These are phyloP conservation scores for Nannochloris sp. DNA, from an alignment of 139 green algal species.

Conservation along the genomic window DNA sequence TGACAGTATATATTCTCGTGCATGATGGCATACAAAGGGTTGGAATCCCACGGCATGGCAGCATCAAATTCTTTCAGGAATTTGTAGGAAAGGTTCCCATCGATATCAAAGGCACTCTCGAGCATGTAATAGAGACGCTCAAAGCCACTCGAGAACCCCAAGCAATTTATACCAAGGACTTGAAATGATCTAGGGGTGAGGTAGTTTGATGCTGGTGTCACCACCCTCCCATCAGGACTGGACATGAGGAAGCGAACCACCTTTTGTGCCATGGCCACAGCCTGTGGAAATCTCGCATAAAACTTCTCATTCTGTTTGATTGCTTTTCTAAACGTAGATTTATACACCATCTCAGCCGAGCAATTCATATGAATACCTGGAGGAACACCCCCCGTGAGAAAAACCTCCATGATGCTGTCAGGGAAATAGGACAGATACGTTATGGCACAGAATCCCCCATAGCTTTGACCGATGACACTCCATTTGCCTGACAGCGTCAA, in stretches of 20 bases:
- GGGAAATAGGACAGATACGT: constrained; percentile 77
- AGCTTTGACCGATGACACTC: constrained; percentile 85
- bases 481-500: constrained; percentile 54
- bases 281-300: constrained; percentile 62
- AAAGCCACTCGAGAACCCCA: constrained; percentile 63
- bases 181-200: constrained; percentile 73
- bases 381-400: constrained; percentile 73
- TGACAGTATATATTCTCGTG: constrained; percentile 97
- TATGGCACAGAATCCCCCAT: constrained; percentile 87
- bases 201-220: constrained; percentile 50
- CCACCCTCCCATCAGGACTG: constrained; percentile 41
- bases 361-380: constrained; percentile 46
- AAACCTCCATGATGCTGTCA: constrained; percentile 28
- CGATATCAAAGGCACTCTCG: constrained; percentile 65
- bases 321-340: constrained; percentile 41
- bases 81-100: constrained; percentile 40
- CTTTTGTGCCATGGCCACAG: constrained; percentile 30
- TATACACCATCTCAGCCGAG: constrained; percentile 61
- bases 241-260: constrained; percentile 63
- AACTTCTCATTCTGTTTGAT: constrained; percentile 73
- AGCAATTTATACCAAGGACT: constrained; percentile 50
- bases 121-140: constrained; percentile 81
- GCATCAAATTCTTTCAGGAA: constrained; percentile 72
- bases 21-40: constrained; percentile 88
- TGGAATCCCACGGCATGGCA: constrained; percentile 75